A percentile compares a stretch with the other conserved stretches of the same genome.
Evolutionary conservation across 2,329 filamentous ascomycete genomes (phyloP).

Genomic region (Didymella glomerata): DNA sequence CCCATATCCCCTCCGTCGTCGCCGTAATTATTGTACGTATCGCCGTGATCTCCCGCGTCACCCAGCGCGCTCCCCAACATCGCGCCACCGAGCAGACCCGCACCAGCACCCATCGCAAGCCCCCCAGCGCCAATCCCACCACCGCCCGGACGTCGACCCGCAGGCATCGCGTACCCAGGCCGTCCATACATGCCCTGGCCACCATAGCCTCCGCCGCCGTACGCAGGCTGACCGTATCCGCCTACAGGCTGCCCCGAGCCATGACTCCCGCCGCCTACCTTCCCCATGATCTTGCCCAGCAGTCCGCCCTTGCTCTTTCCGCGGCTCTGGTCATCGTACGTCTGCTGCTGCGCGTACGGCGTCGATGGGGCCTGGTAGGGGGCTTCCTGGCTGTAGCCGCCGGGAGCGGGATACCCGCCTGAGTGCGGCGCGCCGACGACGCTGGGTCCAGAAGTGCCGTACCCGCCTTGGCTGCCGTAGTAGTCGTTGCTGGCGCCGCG

Average conservation of each 20-base stretch:
- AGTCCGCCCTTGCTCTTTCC: slow-evolving; percentile 54
- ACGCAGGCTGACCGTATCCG: slow-evolving; percentile 32
- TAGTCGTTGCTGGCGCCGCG: slow-evolving; percentile 59
- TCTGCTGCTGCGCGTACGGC: slow-evolving; percentile 20
- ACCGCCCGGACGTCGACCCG: slow-evolving; percentile 30
- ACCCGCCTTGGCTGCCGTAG: slow-evolving; percentile 51
- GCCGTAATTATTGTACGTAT: slow-evolving; percentile 38
- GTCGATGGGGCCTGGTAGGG: slow-evolving; percentile 27
- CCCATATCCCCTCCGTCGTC: slow-evolving; percentile 29
- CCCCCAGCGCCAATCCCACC: slow-evolving; percentile 73
- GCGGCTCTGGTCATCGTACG: slow-evolving; percentile 43
- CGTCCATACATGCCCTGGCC: slow-evolving; percentile 22
- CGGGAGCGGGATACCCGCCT: slow-evolving; percentile 12
- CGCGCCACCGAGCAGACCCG: slow-evolving; percentile 80
- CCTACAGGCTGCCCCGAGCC: slow-evolving; percentile 29
- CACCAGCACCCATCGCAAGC: slow-evolving; percentile 79
- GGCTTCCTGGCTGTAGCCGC: slow-evolving; percentile 36
- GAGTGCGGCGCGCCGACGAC: slow-evolving; percentile 9
- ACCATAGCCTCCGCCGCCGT: slow-evolving; percentile 42
- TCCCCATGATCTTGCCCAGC: slow-evolving; percentile 63
- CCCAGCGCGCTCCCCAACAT: slow-evolving; percentile 73
- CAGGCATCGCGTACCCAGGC: slow-evolving; percentile 33
- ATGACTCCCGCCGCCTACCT: slow-evolving; percentile 50
- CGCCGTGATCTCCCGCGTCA: slow-evolving; percentile 45
- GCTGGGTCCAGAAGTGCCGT: slow-evolving; percentile 19